phyloP scores from a whole-genome alignment of 1,139 yeast genomes.

The Lodderomyces elongisporus region DNA sequence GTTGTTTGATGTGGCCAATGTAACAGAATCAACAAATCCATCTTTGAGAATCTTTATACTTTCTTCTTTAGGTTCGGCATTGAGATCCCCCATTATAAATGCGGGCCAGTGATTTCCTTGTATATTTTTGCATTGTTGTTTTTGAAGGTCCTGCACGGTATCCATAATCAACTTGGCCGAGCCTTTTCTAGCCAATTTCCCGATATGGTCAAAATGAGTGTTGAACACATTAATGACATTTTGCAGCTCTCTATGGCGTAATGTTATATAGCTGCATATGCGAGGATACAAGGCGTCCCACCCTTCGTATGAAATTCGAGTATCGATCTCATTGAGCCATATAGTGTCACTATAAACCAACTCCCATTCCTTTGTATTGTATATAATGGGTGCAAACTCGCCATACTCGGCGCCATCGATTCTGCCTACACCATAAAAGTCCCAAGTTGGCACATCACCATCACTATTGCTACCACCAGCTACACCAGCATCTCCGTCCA shows the following conservation, averaged over 20 bases:
- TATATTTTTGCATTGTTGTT: slow-evolving; percentile 7
- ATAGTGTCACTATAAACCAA: slow-evolving; percentile 26
- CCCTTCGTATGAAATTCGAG: slow-evolving; percentile 30
- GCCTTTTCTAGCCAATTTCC: slow-evolving; percentile 41
- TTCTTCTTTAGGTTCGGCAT: slow-evolving; percentile 47
- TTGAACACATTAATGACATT: slow-evolving; percentile 42
- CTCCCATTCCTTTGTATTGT: slow-evolving; percentile 28
- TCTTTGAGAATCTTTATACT: slow-evolving; percentile 31
- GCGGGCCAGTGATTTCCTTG: slow-evolving; percentile 35
- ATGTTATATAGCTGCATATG: slow-evolving; percentile 42
- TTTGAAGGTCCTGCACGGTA: slow-evolving; percentile 19
- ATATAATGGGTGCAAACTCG: slow-evolving; percentile 33
- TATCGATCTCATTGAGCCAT: slow-evolving; percentile 31
- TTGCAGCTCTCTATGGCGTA: slow-evolving; percentile 24
- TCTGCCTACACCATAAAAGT: slow-evolving; percentile 31
- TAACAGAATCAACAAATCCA: slow-evolving; percentile 27
- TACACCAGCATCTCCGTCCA: slow-evolving; percentile 14
- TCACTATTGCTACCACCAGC: neutral
- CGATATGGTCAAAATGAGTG: slow-evolving; percentile 57
- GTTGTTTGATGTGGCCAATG: slow-evolving; percentile 19
- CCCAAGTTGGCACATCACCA: slow-evolving; percentile 18
- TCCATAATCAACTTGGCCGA: slow-evolving; percentile 43
- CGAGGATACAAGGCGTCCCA: slow-evolving; percentile 55
- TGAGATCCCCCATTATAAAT: slow-evolving; percentile 48
- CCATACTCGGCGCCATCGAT: slow-evolving; percentile 30